Conservation (phyloP, 164 flowering plant genomes). For the Vitis rotundifolia region DNA sequence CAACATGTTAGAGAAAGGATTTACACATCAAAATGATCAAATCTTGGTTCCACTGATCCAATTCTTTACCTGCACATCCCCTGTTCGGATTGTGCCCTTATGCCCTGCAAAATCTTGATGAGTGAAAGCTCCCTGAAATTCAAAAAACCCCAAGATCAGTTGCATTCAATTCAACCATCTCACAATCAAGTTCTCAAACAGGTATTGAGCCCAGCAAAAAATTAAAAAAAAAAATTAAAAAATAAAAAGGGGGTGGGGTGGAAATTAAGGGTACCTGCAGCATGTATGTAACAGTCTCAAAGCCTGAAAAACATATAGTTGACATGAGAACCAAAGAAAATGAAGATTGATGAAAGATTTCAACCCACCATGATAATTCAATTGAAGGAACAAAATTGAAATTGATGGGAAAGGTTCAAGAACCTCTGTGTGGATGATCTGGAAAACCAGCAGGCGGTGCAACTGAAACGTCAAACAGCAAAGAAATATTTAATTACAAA, state of each 20-base stretch:
- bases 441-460: constrained; percentile 92
- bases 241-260: not conserved
- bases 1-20: not conserved
- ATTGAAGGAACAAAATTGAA: not conserved
- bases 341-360: not conserved
- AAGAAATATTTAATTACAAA: not conserved
- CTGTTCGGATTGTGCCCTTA: constrained; percentile 73
- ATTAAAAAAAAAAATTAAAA: not conserved
- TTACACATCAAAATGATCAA: not conserved
- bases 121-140: constrained; percentile 63
- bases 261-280: constrained; percentile 43
- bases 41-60: not conserved
- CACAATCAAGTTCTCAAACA: not conserved
- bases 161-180: not conserved
- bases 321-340: not conserved
- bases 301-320: constrained; percentile 38
- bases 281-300: constrained; percentile 93
- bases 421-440: constrained; percentile 97
- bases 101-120: constrained; percentile 95
- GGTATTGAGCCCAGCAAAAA: not conserved
- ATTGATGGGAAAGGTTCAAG: not conserved
- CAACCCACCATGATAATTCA: not conserved
- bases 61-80: constrained; percentile 75
- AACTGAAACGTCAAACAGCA: constrained; percentile 44
- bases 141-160: not conserved